Evolutionary conservation across 108 stramenopile genomes (phyloP), one percentile per base, ranked within the genome.

Genomic region (Cylindrotheca closterium): DNA sequence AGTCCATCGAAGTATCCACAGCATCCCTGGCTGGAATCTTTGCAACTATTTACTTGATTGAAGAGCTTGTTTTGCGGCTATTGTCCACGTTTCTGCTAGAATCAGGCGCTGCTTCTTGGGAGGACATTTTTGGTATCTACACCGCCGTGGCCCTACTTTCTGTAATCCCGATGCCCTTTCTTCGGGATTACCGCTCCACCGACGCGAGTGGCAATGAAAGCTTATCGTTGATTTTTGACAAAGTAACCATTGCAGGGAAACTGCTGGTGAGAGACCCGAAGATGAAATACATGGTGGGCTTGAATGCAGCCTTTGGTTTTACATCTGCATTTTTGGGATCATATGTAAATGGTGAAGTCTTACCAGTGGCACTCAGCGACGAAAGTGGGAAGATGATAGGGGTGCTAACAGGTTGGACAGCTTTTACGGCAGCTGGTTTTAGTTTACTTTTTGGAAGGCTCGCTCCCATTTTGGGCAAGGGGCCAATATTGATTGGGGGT

Each of bases 201-300:
- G 63, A 59, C 15, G 37, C 47, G 0, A 67, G 25, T 24, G 30
- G 24, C 1, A 28, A 22, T 15, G 61, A 67, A 24, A 21, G 17
- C 8, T 34, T 51, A 28, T 64, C 52, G 22, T 32, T 60, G 12
- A 51, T 81, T 10, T 66, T 58, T 17, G 59, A 68, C 67, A 75
- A 85, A 26, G 71, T 67, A 28, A 75, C 87, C 24, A 79, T 74
- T 23, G 82, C 92, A 3, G n/a, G 67, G 4, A 82, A 74, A 52
- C 79, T 93, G 2, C 68, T 93, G 25, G 29, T 47, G 10, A 46
- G 50, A 15, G 83, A 93, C 78, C 62, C 83, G n/a, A 89, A 86
- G 72, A 86, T 88, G 88, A 85, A 84, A 58, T 86, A 84, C 55
- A 81, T 94, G 76, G 68, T 88, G 47, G 85, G 85, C 18, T 47